Conservation (phyloP, 306 rosid species). For the Dryas octopetala region DNA sequence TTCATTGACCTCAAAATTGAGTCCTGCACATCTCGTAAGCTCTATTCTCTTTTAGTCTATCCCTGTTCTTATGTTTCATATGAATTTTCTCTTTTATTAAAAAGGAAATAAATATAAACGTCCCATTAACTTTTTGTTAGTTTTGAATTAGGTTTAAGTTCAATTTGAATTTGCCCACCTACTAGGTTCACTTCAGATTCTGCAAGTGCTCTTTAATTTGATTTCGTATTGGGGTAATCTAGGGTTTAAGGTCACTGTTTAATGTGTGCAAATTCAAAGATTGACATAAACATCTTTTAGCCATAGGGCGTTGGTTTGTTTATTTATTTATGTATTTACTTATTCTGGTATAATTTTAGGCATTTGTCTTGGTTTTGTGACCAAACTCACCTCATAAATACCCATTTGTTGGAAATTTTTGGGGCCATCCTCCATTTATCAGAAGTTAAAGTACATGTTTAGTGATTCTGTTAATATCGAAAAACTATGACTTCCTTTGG, state of each 20-base stretch:
- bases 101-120: neutral
- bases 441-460: too few species aligned
- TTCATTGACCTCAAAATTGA: conserved; percentile 66
- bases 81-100: neutral
- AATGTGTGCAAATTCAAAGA: neutral
- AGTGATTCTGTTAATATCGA: too few species aligned
- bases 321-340: neutral
- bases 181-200: neutral
- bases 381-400: too few species aligned
- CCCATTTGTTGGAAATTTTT: too few species aligned
- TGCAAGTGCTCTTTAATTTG: neutral
- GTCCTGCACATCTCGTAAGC: conserved; percentile 79
- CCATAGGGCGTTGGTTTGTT: neutral
- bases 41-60: neutral
- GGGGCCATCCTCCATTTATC: too few species aligned
- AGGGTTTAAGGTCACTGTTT: neutral
- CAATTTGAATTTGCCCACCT: neutral
- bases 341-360: neutral
- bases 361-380: too few species aligned
- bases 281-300: neutral
- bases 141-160: neutral
- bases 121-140: neutral
- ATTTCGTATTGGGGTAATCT: neutral
- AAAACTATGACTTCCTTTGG: too few species aligned
- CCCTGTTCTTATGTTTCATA: neutral